Percentiles rank a stretch among this genome's conserved stretches.
phyloP scores from a whole-genome alignment of 345 rosid genomes.

The Eucalyptus sp. region DNA sequence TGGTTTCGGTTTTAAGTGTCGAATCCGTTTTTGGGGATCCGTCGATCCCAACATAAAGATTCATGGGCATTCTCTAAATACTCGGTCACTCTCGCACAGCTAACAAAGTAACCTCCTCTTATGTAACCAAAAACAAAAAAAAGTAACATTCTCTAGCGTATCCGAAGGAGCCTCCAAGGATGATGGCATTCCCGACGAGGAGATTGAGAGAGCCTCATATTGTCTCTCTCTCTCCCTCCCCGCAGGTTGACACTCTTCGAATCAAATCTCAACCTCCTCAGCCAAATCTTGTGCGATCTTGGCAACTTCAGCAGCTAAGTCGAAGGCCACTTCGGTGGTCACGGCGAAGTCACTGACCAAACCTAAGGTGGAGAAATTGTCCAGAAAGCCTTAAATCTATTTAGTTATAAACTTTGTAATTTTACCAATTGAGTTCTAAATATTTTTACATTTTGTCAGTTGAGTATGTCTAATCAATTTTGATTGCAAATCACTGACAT shows the following conservation, averaged over 20 bases:
- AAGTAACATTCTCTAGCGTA: not conserved
- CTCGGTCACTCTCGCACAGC: not conserved
- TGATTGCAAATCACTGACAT: no score
- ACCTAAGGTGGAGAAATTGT: no score
- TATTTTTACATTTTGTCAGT: no score
- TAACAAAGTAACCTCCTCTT: not conserved
- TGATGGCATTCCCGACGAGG: not conserved
- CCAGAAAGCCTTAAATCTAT: no score
- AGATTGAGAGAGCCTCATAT: not conserved
- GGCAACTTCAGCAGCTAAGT: not conserved
- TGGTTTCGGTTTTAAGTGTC: no score
- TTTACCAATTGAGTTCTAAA: no score
- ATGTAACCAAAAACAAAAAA: no score
- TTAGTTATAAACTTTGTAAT: no score
- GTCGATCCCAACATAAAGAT: no score
- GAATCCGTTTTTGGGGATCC: no score
- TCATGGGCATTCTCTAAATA: not conserved
- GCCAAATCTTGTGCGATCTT: not conserved
- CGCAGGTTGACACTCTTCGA: not conserved
- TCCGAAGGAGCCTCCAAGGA: not conserved
- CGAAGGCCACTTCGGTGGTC: not conserved
- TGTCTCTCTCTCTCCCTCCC: not conserved
- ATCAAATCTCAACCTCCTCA: no score
- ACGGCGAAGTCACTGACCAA: rapidly evolving
- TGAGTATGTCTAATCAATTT: no score